These are phyloP conservation scores for Pleodorina starrii DNA, from an alignment of 139 green algal species.

Conservation along the genomic window DNA sequence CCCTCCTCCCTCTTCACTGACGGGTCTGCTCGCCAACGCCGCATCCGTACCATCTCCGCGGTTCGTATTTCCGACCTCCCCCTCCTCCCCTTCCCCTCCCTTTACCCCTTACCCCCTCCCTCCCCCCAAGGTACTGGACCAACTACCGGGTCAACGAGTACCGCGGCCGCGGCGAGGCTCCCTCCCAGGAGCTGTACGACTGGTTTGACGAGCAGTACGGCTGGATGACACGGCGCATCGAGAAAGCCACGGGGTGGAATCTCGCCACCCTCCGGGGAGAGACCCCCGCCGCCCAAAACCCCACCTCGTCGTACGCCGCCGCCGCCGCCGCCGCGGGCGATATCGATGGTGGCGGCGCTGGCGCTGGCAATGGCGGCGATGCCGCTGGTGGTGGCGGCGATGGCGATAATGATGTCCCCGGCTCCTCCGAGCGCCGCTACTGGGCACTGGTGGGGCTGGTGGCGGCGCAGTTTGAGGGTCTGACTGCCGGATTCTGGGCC, in stretches of 20 bases:
- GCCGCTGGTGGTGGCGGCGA: not conserved
- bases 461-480: slow-evolving; percentile 61
- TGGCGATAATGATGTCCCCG: not conserved
- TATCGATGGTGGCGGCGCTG: not conserved
- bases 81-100: not conserved
- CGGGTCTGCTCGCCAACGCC: too few species aligned
- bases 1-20: not conserved
- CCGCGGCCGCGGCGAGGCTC: not conserved
- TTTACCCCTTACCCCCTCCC: too few species aligned
- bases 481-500: slow-evolving; percentile 53
- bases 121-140: slow-evolving; percentile 45
- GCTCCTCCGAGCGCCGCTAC: slow-evolving; percentile 36
- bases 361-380: too few species aligned
- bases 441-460: slow-evolving; percentile 59
- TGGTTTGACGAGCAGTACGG: slow-evolving; percentile 48
- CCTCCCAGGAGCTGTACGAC: slow-evolving; percentile 41
- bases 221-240: slow-evolving; percentile 19
- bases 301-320: too few species aligned
- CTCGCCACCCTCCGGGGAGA: not conserved
- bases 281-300: too few species aligned
- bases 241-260: not conserved
- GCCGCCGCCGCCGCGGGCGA: not conserved
- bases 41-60: too few species aligned
- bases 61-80: not conserved
- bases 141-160: slow-evolving; percentile 64